Evolutionary conservation across 768 basidiomycete species (phyloP).

Genomic region (Brasilioporus rufonigricans): DNA sequence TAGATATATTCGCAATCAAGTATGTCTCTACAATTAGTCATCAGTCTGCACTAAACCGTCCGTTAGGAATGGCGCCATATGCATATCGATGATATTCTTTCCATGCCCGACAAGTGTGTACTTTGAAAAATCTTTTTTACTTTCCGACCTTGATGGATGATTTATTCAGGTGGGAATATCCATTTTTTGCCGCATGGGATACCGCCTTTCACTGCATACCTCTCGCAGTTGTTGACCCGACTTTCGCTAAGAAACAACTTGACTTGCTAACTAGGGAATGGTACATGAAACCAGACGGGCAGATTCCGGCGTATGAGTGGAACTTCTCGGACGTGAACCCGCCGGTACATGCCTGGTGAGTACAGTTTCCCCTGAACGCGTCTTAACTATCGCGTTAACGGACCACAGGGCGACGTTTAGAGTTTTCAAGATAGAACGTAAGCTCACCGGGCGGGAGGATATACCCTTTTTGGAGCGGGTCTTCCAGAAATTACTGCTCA

Average conservation of each 20-base stretch:
- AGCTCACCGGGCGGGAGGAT: slow-evolving; percentile 89
- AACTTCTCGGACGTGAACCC: slow-evolving; percentile 99
- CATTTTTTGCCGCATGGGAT: slow-evolving; percentile 98
- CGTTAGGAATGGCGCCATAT: slow-evolving; percentile 91
- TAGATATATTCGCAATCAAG: slow-evolving; percentile 80
- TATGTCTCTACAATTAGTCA: slow-evolving; percentile 31
- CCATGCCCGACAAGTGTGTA: slow-evolving; percentile 96
- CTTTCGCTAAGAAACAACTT: slow-evolving; percentile 96
- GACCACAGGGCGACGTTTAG: slow-evolving; percentile 84
- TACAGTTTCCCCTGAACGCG: background rate
- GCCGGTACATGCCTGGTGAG: slow-evolving; percentile 95
- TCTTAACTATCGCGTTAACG: background rate
- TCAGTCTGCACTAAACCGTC: background rate
- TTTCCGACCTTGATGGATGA: slow-evolving; percentile 5
- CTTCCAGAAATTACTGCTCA: slow-evolving; percentile 94
- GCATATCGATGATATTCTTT: slow-evolving; percentile 92
- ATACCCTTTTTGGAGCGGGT: slow-evolving; percentile 92
- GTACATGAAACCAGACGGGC: slow-evolving; percentile 99
- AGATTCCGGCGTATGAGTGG: slow-evolving; percentile 99
- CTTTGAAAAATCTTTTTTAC: background rate
- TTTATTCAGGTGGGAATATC: slow-evolving; percentile 85
- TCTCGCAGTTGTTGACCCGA: slow-evolving; percentile 90
- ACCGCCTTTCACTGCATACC: slow-evolving; percentile 99
- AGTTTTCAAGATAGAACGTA: slow-evolving; percentile 98
- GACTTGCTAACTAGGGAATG: slow-evolving; percentile 96